These are phyloP conservation scores for Backusella liffmaniae DNA, from an alignment of 192 early-diverging fungal genomes.

Conservation along the genomic window DNA sequence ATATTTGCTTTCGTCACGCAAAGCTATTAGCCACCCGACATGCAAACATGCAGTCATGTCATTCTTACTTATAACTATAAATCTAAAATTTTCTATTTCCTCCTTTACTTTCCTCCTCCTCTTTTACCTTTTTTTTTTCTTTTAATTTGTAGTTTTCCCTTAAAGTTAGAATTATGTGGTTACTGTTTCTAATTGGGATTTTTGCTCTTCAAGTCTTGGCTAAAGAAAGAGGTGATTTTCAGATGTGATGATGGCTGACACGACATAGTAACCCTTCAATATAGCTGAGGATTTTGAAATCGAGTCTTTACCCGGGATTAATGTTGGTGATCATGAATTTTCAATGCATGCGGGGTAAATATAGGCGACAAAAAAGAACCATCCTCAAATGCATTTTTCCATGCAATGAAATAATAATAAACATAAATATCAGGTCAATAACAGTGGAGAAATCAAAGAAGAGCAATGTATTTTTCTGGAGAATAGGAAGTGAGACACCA, in stretches of 20 bases:
- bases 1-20: not conserved
- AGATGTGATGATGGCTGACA: not conserved
- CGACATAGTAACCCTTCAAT: not conserved
- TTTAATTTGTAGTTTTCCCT: not conserved
- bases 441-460: slow-evolving; percentile 40
- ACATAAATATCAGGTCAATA: slow-evolving; percentile 18
- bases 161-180: not conserved
- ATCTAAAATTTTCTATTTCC: not conserved
- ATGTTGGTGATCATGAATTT: slow-evolving; percentile 20
- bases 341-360: slow-evolving; percentile 51
- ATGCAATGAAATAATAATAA: not conserved
- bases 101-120: not conserved
- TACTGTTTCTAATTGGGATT: not conserved
- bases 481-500: slow-evolving; percentile 30
- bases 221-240: not conserved
- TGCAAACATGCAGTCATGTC: not conserved
- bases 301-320: slow-evolving; percentile 34
- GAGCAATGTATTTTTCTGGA: slow-evolving; percentile 55
- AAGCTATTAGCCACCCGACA: not conserved
- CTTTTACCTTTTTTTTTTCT: not conserved
- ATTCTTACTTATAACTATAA: not conserved
- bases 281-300: slow-evolving; percentile 43
- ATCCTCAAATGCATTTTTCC: not conserved
- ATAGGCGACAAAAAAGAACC: not conserved
- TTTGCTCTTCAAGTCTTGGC: not conserved